Evolutionary conservation across 108 stramenopile species (phyloP), one percentile per base, ranked within the genome.

Genomic region (Conticribra guillardii): DNA sequence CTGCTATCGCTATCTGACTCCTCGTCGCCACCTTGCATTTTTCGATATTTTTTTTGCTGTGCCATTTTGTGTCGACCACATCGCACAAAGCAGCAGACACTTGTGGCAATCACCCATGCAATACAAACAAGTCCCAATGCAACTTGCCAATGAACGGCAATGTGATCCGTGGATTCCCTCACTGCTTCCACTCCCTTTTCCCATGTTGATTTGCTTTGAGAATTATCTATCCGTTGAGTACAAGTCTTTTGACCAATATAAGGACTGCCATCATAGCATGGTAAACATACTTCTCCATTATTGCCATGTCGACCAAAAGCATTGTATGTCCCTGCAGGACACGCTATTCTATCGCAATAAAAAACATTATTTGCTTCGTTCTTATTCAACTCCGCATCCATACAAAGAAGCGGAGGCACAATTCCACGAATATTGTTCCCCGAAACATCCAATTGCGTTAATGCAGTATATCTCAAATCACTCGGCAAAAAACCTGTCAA

Each of bases 381-480:
- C 5, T 81, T 69, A 70, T 88, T 88, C 48, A 88, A 31, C 24
- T 81, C 83, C 52, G 47, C 41, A 58, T 74, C 82, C 59, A 80
- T 47, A 46, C 87, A 88, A n/a, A 88, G 52, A 24, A 79, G 19
- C 8, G 83, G 79, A 22, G 87, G 87, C 1, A 88, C 69, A 32
- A 82, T 54, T 29, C 87, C 87, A 7, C 68, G 61, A 15, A 88
- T 59, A 16, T 56, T 56, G 59, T 82, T 88, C 1, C 82, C 84
- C 1, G 87, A 80, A 23, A 88, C 29, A 32, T 79, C 77, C 23
- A 88, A 31, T 19, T 44, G 48, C 18, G 74, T 68, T 29, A 88
- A 56, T 1, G 82, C 82, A 19, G 87, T 73, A 74, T 76, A 85
- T 41, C 71, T 66, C 51, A 88, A 66, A 51, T 84, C 87, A 32